These are phyloP conservation scores for Fusarium citri DNA, from an alignment of 2,329 filamentous ascomycete genomes.

Conservation along the genomic window DNA sequence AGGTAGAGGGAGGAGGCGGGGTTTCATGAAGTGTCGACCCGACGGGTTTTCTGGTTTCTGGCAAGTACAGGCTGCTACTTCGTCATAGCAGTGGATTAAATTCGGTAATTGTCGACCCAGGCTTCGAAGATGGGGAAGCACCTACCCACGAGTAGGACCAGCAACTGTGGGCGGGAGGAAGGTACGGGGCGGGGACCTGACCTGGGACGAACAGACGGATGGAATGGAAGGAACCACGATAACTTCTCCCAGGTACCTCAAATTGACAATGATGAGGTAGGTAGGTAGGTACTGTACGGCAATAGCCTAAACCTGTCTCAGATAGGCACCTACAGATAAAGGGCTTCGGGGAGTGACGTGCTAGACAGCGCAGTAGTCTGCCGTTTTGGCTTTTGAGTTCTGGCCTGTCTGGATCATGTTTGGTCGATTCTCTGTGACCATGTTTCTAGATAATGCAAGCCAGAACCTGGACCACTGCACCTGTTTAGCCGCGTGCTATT, in stretches of 20 bases:
- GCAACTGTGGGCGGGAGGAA: conserved; percentile 8
- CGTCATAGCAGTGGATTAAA: conserved; percentile 29
- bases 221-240: conserved; percentile 24
- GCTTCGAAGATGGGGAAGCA: conserved; percentile 13
- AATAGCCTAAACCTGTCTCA: conserved; percentile 8
- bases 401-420: conserved; percentile 22
- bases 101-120: conserved; percentile 29
- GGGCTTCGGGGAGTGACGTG: conserved; percentile 33
- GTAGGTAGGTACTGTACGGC: conserved; percentile 1
- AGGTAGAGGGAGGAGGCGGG: conserved; percentile 34
- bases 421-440: conserved; percentile 12
- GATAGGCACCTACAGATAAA: neutral
- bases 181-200: conserved; percentile 15
- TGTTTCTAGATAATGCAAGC: conserved; percentile 37
- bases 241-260: conserved; percentile 10
- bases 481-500: conserved; percentile 23
- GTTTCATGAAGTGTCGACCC: conserved; percentile 18
- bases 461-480: conserved; percentile 5
- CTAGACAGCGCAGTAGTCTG: conserved; percentile 9
- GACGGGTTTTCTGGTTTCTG: conserved; percentile 22
- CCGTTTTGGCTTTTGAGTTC: conserved; percentile 22
- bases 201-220: neutral
- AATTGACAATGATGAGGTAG: conserved; percentile 11
- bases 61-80: conserved; percentile 19
- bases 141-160: neutral